Base-by-base conservation (phyloP, 805 yeast species). In the Metschnikowia proteae region DNA sequence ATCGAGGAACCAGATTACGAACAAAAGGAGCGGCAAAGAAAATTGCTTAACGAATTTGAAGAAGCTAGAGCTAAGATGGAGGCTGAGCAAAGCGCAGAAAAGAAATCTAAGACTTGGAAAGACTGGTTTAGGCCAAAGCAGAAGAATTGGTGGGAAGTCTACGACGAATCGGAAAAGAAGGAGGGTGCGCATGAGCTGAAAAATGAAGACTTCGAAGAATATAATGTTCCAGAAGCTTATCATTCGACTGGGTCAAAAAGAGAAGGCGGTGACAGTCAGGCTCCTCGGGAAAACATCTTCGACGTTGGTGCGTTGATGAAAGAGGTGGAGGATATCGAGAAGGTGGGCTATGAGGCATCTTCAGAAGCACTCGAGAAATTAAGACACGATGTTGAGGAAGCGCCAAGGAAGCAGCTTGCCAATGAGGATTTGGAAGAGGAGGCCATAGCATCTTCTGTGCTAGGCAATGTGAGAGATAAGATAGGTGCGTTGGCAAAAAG, bases 1-100 rank as follows among this genome's bases (percentile, higher is more conserved):
- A 91, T 94, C 56, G 97, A 91, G 63, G 97, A 92, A 61, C 95
- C 97, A 0, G 96, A 92, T 65, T 88, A 96, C 2, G 96, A 88
- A 56, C 82, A 84, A 59, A 78, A 81, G 25, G 90, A 90, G 55
- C 81, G 92, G 55, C 95, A 90, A 60, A 75, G 97, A 51, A 82
- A 88, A 60, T 73, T 94, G 59, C 77, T 94, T 9, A 73, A 75
- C 49, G 99, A 94, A 63, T 86, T 92, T 58, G 97, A 89, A 56
- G 88, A 86, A 54, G 96, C 96, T 0, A 78, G 88, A 47, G 82
- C 80, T 46, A 79, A 79, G 54, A 72, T 82, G 74, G 76, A 75
- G 45, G 56, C 65, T 47, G 81, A 76, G 35, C 63, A 70, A 46
- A 67, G 67, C 10, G 63, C 65, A 38, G 57, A 64, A 23, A 42